A percentile compares a stretch with the other conserved stretches of the same genome.
Conservation (phyloP, 495 filamentous ascomycete genomes). For the Terfezia boudieri region DNA sequence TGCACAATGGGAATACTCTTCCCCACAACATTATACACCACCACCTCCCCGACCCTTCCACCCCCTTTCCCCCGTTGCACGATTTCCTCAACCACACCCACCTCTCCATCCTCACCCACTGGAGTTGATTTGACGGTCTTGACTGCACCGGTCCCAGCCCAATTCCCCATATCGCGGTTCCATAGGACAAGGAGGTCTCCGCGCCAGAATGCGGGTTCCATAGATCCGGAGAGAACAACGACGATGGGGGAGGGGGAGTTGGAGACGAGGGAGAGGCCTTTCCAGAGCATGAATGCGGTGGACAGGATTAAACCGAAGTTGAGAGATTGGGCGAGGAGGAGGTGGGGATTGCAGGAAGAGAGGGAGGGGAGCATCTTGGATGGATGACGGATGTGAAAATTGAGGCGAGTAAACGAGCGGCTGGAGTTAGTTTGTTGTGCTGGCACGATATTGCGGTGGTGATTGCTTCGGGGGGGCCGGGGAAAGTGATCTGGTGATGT, state of each 20-base stretch:
- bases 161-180: slow-evolving; percentile 46
- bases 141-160: not conserved
- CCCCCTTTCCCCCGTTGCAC: slow-evolving; percentile 22
- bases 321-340: slow-evolving; percentile 67
- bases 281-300: slow-evolving; percentile 97
- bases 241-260: slow-evolving; percentile 85
- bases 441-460: too few relatives aligned
- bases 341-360: slow-evolving; percentile 40
- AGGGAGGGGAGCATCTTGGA: slow-evolving; percentile 6
- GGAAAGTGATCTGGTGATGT: too few relatives aligned
- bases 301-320: slow-evolving; percentile 90
- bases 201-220: slow-evolving; percentile 94
- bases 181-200: slow-evolving; percentile 85
- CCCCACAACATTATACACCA: slow-evolving; percentile 80
- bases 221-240: slow-evolving; percentile 79
- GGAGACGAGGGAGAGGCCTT: slow-evolving; percentile 66
- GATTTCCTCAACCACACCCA: not conserved
- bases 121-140: not conserved
- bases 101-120: not conserved
- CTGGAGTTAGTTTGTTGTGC: not conserved
- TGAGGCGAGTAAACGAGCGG: not conserved
- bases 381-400: not conserved
- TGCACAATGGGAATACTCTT: slow-evolving; percentile 95
- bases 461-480: too few relatives aligned
- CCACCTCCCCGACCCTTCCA: slow-evolving; percentile 63